Percentiles rank a stretch among this genome's conserved stretches.
Evolutionary conservation across 345 rosid species (phyloP).

Genomic region (Cardiospermum halicacabum): DNA sequence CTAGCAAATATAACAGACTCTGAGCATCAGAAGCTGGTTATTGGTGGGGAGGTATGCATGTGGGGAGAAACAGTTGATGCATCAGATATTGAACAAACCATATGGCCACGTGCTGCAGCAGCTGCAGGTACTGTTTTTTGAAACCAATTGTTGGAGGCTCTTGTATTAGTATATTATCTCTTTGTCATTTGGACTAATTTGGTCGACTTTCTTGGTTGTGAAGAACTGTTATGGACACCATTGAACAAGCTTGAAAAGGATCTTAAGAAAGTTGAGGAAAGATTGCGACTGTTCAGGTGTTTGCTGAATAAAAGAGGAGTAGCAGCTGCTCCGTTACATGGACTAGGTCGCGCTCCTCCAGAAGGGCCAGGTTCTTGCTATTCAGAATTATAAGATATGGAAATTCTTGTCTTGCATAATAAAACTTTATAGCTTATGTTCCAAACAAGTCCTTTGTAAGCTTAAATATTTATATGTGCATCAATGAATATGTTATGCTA

Average conservation of each 20-base stretch:
- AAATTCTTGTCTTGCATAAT: neutral
- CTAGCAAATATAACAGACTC: constrained; percentile 35
- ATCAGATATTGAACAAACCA: constrained; percentile 67
- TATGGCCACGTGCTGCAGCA: constrained; percentile 86
- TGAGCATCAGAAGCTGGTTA: constrained; percentile 43
- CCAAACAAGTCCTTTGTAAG: too few species aligned
- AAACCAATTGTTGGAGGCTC: too few species aligned
- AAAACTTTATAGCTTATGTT: neutral
- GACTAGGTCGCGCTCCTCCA: constrained; percentile 47
- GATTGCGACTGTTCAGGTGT: constrained; percentile 69
- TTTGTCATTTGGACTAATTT: neutral
- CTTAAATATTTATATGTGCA: too few species aligned
- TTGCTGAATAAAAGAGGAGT: constrained; percentile 65
- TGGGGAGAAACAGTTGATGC: constrained; percentile 65
- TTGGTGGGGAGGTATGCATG: constrained; percentile 83
- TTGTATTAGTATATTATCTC: too few species aligned
- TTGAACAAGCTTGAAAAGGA: constrained; percentile 43
- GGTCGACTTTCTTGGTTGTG: neutral
- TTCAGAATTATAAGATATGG: constrained; percentile 27
- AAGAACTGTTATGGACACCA: constrained; percentile 72
- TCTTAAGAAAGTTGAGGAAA: constrained; percentile 31
- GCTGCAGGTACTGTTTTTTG: constrained; percentile 51
- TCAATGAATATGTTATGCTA: too few species aligned
- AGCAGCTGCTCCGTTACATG: constrained; percentile 56
- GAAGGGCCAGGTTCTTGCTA: constrained; percentile 60